Evolutionary conservation across 768 basidiomycete genomes (phyloP), one percentile per base, ranked within the genome.

Genomic region (Paxillus ammoniavirescens): DNA sequence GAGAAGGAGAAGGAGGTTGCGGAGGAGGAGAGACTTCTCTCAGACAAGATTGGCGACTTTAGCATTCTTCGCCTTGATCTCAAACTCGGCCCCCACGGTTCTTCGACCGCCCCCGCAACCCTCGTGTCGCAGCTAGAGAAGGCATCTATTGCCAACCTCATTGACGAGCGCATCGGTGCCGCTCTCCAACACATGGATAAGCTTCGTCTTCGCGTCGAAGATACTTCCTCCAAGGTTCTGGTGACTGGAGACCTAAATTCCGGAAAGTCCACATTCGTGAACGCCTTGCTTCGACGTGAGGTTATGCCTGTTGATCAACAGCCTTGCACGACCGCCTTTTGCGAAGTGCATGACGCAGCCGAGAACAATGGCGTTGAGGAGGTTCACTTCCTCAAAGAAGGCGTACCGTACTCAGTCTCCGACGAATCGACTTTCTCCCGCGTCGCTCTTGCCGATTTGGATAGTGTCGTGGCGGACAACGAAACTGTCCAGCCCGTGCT

Each of bases 291-390:
- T 5, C 80, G 93, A 43, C 81, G 93, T 6, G 84, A 91, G 65
- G 85, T 97, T 42, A 92, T 99, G 89, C 94, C 97, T 8, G 87
- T 95, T 55, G 97, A 99, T 71, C 94, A 99, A 67, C 97, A 98
- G 68, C 97, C 97, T 3, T 92, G 94, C 70, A 99, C 97, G 0
- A 93, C 93, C 28, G 86, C 93, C 30, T 99, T 99, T 67, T 96
- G 93, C 72, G 94, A 98, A 71, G 97, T 99, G 2, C 90, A 91
- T 59, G 92, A 95, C 63, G 91, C 91, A 2, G 77, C 84, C 28
- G 91, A 92, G 63, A 92, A 92, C 66, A 71, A 75, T 18, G 88
- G 87, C 15, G 73, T 77, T 47, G 94, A 98, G 70, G 91, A 95
- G 70, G 84, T 93, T 15, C 94, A 98, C 61, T 71, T 95, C 40